Evolutionary conservation across 176 grass and related monocot genomes (phyloP).

Genomic region (Carex myosuroides): DNA sequence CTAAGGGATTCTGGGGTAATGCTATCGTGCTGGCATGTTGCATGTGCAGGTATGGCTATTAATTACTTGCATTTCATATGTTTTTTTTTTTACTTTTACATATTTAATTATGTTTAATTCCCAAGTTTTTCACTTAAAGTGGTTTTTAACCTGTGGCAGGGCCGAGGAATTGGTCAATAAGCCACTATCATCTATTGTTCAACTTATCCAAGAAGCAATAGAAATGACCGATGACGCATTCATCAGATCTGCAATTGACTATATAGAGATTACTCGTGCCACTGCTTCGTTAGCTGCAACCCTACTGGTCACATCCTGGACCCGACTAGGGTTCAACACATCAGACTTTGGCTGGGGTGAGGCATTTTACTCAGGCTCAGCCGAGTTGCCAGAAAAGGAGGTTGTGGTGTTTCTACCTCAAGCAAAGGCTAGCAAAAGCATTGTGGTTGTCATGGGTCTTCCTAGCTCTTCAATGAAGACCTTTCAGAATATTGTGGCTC

Average conservation of each 20-base stretch:
- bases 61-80: not conserved
- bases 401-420: conserved; percentile 31
- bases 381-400: conserved; percentile 41
- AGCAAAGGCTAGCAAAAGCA: conserved; percentile 23
- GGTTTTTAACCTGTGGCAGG: not conserved
- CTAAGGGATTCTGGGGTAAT: conserved; percentile 43
- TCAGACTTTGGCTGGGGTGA: conserved; percentile 45
- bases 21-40: conserved; percentile 37
- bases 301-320: conserved; percentile 39
- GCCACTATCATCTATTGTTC: conserved; percentile 22
- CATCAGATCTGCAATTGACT: conserved; percentile 47
- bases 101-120: not conserved
- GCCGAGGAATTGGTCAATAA: conserved; percentile 20
- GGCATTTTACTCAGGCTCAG: conserved; percentile 24
- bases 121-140: not conserved
- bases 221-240: conserved; percentile 18
- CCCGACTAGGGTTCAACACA: conserved; percentile 24
- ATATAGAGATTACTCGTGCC: conserved; percentile 25
- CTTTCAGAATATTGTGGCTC: conserved; percentile 35
- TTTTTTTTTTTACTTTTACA: too few relatives aligned
- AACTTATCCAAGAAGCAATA: conserved; percentile 23
- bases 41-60: conserved; percentile 21
- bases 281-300: conserved; percentile 38
- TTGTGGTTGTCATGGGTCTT: conserved; percentile 29
- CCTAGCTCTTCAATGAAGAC: conserved; percentile 34